phyloP scores from a whole-genome alignment of 768 basidiomycete species.

The Suillus discolor region DNA sequence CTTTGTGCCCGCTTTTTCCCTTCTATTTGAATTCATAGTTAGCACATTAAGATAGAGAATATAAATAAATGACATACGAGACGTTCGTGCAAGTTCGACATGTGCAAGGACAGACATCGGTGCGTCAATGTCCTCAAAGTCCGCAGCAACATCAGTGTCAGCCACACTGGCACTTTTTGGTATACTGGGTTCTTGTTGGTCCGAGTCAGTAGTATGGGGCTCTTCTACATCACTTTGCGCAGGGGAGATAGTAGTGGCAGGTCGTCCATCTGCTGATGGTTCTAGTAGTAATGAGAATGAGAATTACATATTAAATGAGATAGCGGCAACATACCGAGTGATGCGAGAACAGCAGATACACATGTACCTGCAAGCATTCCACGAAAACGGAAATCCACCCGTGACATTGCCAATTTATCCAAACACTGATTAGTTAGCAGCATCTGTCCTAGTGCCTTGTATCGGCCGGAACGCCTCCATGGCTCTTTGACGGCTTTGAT shows the following conservation, averaged over 20 bases:
- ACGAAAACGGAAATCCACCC: constrained; percentile 17
- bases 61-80: neutral
- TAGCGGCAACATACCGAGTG: constrained; percentile 1
- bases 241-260: no score
- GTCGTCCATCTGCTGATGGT: neutral
- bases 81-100: neutral
- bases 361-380: constrained; percentile 24
- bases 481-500: constrained; percentile 39
- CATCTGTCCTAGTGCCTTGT: constrained; percentile 34
- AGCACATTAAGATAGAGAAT: no score
- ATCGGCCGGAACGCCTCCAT: constrained; percentile 24
- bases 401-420: constrained; percentile 28
- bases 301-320: neutral
- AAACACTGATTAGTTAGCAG: constrained; percentile 19
- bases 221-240: no score
- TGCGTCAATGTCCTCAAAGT: constrained; percentile 7
- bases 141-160: neutral
- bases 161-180: neutral
- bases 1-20: neutral
- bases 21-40: neutral
- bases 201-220: no score
- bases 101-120: constrained; percentile 1
- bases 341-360: neutral
- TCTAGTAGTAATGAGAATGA: neutral
- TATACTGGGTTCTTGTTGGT: neutral